Conservation (phyloP, 1,284 basidiomycete genomes). For the Tausonia pullulans region DNA sequence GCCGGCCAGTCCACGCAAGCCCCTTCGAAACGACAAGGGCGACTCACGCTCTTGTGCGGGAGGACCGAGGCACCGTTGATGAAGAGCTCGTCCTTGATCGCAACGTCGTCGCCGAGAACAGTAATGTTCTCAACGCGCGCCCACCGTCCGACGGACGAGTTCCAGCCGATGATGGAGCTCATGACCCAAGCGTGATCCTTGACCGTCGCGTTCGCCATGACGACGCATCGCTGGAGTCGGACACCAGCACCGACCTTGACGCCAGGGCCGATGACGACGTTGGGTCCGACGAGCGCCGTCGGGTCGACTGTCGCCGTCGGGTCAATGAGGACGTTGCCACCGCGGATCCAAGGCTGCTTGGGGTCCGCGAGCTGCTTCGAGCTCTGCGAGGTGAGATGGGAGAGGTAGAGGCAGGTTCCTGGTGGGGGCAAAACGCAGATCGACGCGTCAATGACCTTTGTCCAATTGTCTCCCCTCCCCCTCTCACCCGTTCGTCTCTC, state of each 20-base stretch:
- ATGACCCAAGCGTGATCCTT: conserved; percentile 44
- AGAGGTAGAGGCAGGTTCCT: conserved; percentile 43
- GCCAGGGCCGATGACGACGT: conserved; percentile 43
- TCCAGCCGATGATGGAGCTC: conserved; percentile 43
- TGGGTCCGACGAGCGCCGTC: conserved; percentile 37
- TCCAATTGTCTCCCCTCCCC: too few species aligned
- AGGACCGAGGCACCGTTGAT: conserved; percentile 42
- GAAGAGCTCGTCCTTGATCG: conserved; percentile 44
- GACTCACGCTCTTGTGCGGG: conserved; percentile 41
- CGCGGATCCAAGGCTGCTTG: conserved; percentile 38
- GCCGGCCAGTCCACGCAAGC: neutral
- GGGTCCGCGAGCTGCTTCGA: conserved; percentile 38
- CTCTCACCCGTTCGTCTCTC: too few species aligned
- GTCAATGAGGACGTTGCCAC: conserved; percentile 41
- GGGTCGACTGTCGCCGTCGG: conserved; percentile 42
- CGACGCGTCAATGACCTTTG: too few species aligned
- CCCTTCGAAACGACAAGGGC: neutral
- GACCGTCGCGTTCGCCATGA: conserved; percentile 39
- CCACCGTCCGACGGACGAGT: conserved; percentile 43
- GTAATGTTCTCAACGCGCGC: conserved; percentile 41
- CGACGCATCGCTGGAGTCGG: conserved; percentile 42
- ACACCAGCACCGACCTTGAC: conserved; percentile 41
- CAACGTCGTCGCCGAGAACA: conserved; percentile 43
- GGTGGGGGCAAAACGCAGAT: conserved; percentile 18
- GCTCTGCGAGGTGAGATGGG: conserved; percentile 37